Evolutionary conservation across 2,329 filamentous ascomycete species (phyloP), one percentile per base, ranked within the genome.

Genomic region (Achaetomium macrosporum): DNA sequence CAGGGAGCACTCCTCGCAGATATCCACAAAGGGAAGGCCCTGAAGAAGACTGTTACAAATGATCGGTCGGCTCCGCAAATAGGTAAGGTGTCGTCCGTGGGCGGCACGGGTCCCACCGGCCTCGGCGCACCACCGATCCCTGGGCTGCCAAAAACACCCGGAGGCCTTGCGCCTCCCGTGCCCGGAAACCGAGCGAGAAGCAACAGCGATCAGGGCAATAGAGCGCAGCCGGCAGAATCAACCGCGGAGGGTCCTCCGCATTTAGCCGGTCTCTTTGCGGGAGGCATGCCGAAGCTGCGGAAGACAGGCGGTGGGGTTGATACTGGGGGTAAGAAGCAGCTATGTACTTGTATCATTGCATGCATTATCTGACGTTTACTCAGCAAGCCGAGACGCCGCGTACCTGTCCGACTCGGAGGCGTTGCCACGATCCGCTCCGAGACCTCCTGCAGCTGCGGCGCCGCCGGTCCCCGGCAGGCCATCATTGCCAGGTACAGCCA

Each of bases 211-310:
- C 79, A 81, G 48, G 77, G 76, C 17, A 75, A 77, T 42, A 71
- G 73, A 57, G 72, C 76, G 53, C 73, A 76, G 40, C 65, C 69
- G 3, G 66, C 66, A 12, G 61, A 70, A 16, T 62, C 66, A 17
- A 71, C 71, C 2, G 70, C 77, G 60, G 80, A 85, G 19, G 70
- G 82, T 17, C 82, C 88, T 44, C 90, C 90, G 11, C 92, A 96
- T 20, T 70, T 97, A 11, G 92, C 76, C 30, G 93, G 93, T 1
- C 70, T 99, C 25, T 96, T 99, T 66, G 90, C 88, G 1, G 91
- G 90, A 35, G 93, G 92, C 36, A 97, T 97, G 82, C 93, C 93
- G 2, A 97, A 96, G 73, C 69, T 99, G 64, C 88, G 88, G 68
- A 96, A 95, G 74, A 80, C 85, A 3, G 87, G 90, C 51, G 91